phyloP scores from a whole-genome alignment of 2,329 filamentous ascomycete genomes.

The Exophiala bonariae region DNA sequence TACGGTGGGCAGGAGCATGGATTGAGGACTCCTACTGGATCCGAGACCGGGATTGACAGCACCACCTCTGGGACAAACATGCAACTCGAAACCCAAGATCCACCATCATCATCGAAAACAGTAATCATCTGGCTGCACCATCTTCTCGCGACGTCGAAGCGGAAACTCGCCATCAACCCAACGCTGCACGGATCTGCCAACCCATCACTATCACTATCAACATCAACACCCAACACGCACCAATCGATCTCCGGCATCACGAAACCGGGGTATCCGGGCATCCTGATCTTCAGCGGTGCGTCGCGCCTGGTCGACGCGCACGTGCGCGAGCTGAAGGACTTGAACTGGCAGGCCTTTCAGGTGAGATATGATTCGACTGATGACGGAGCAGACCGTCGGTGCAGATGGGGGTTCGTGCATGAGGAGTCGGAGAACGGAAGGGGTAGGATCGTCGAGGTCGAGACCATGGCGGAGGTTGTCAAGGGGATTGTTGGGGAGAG shows the following conservation, averaged over 20 bases:
- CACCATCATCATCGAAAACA: constrained; percentile 13
- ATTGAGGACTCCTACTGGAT: too few relatives aligned
- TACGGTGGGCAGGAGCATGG: too few relatives aligned
- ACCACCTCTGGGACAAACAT: too few relatives aligned
- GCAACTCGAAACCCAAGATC: not conserved
- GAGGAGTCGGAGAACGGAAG: not conserved
- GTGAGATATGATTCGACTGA: constrained; percentile 22
- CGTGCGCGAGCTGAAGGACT: constrained; percentile 20
- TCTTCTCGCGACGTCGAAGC: constrained; percentile 23
- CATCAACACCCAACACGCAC: not conserved
- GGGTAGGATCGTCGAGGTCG: constrained; percentile 23
- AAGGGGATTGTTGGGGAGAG: constrained; percentile 14
- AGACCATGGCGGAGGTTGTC: constrained; percentile 25
- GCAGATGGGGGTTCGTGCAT: constrained; percentile 17
- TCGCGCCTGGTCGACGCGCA: constrained; percentile 19
- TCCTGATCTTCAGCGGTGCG: constrained; percentile 23
- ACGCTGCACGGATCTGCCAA: too few relatives aligned
- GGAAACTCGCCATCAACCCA: constrained; percentile 22
- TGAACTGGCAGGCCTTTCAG: constrained; percentile 26
- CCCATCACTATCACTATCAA: constrained; percentile 1
- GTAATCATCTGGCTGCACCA: constrained; percentile 28
- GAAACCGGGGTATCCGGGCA: constrained; percentile 26
- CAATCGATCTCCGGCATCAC: constrained; percentile 19
- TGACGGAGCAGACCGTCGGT: not conserved
- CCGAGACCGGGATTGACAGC: too few relatives aligned